These are phyloP conservation scores for Fusarium coffeatum DNA, from an alignment of 2,329 filamentous ascomycete genomes.

Conservation along the genomic window DNA sequence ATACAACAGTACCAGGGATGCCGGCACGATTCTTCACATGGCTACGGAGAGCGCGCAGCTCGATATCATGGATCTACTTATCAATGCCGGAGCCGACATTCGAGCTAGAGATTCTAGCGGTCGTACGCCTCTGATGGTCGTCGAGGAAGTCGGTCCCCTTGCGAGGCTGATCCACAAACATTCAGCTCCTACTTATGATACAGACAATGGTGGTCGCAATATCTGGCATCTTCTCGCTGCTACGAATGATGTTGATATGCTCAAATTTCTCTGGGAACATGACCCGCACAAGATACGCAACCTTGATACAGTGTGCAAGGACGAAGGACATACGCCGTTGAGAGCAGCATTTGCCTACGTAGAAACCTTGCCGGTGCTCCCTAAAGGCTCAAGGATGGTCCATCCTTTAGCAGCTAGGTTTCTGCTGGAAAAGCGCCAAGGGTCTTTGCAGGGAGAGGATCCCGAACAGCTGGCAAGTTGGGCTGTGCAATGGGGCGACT, in stretches of 20 bases:
- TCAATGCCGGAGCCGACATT: constrained; percentile 46
- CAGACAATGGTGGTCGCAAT: constrained; percentile 49
- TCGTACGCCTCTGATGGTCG: constrained; percentile 53
- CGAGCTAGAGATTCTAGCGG: constrained; percentile 44
- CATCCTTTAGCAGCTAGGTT: constrained; percentile 25
- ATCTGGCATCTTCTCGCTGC: constrained; percentile 55
- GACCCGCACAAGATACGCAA: constrained; percentile 48
- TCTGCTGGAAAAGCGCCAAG: constrained; percentile 31
- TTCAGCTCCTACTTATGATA: constrained; percentile 45
- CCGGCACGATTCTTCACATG: constrained; percentile 49
- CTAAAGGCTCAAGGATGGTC: background rate
- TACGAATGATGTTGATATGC: constrained; percentile 47
- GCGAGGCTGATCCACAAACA: constrained; percentile 44
- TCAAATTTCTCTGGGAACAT: constrained; percentile 48
- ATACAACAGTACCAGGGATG: constrained; percentile 13
- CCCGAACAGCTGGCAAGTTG: constrained; percentile 22
- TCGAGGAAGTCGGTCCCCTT: constrained; percentile 46
- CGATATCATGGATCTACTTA: constrained; percentile 47
- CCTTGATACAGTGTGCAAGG: constrained; percentile 35
- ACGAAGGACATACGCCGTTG: constrained; percentile 47
- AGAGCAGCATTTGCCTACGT: constrained; percentile 47
- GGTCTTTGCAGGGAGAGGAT: background rate
- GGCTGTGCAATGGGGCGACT: constrained; percentile 48
- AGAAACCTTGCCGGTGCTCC: background rate
- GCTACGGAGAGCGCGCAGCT: constrained; percentile 44